phyloP scores from a whole-genome alignment of 2,329 filamentous ascomycete species.

The Dryadomyces quercivorus region DNA sequence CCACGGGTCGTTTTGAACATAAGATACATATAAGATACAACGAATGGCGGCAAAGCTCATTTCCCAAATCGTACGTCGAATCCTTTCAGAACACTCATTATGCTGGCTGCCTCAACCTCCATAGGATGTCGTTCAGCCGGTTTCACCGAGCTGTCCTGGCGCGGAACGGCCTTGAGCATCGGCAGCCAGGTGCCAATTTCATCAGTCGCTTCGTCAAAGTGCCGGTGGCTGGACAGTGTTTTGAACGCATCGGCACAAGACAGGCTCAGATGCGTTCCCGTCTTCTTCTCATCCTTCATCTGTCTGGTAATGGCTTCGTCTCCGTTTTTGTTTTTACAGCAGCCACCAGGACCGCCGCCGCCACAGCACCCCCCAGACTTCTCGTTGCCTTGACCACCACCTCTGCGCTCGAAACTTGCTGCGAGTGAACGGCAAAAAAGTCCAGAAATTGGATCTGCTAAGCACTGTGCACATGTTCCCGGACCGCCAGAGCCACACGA shows the following conservation, averaged over 20 bases:
- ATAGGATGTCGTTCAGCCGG: slow-evolving; percentile 43
- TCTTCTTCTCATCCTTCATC: background rate
- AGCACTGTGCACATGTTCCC: slow-evolving; percentile 68
- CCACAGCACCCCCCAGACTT: slow-evolving; percentile 40
- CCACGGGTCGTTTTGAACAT: background rate
- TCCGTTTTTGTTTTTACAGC: slow-evolving; percentile 39
- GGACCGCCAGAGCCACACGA: slow-evolving; percentile 56
- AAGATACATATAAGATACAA: background rate
- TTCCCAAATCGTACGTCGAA: slow-evolving; percentile 66
- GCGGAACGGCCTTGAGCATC: slow-evolving; percentile 50
- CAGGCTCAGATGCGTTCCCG: slow-evolving; percentile 34
- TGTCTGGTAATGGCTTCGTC: background rate
- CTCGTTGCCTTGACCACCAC: slow-evolving; percentile 3
- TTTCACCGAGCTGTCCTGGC: slow-evolving; percentile 16
- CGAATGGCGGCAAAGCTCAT: background rate
- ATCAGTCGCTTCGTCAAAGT: slow-evolving; percentile 61
- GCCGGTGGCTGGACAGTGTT: slow-evolving; percentile 63
- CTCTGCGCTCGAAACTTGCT: slow-evolving; percentile 40
- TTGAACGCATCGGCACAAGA: slow-evolving; percentile 71
- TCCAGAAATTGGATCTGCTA: slow-evolving; percentile 64
- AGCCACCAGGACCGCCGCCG: slow-evolving; percentile 48
- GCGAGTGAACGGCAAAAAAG: slow-evolving; percentile 75
- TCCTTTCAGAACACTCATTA: slow-evolving; percentile 74
- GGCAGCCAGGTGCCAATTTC: slow-evolving; percentile 68
- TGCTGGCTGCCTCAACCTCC: slow-evolving; percentile 71